Evolutionary conservation across 1,284 basidiomycete species (phyloP), one percentile per base, ranked within the genome.

Genomic region (Wallemia hederae): DNA sequence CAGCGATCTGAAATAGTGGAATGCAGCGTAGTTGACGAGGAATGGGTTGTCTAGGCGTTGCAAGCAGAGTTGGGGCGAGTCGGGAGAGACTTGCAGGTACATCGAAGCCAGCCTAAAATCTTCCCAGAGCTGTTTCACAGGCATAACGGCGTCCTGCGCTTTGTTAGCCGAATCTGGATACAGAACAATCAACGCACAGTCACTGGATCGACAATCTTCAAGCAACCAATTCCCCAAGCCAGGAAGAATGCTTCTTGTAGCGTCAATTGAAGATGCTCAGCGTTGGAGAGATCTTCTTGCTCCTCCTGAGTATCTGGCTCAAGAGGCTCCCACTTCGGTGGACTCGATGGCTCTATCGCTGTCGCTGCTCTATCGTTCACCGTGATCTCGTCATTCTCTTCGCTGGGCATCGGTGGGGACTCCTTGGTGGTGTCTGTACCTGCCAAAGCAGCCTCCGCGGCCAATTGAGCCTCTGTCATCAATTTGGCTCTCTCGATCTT

Each of bases 1-100:
- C 2, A 98, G 76, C 1, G 90, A 89, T 24, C 92, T 80, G 69
- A 86, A 98, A 71, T 98, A 89, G 69, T 98, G 92, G 68, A 92
- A 96, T 5, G 80, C 81, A 59, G 83, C 80, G 68, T 97, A 99
- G 65, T 86, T 78, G 33, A 98, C 75, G 31, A 99, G 73, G 72
- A 96, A 90, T 0, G 91, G 90, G 68, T 94, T 94, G 72, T 97
- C 91, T 58, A 74, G 72, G 28, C 69, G 66, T 24, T 59, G 59
- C n/a, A 55, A 27, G 25, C 33, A 15, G 68, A 62, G 7, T 64
- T 60, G 11, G 59, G 58, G 11, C 61, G 55, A n/a, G 61, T 57
- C 24, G 49, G 59, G 19, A 26, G 62, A 49, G 26, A 55, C 25
- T 22, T 14, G 39, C 5, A 49, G 27, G 49, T 58, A 58, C 19